phyloP scores from a whole-genome alignment of 495 filamentous ascomycete species.

The Tetracladium marchalianum region DNA sequence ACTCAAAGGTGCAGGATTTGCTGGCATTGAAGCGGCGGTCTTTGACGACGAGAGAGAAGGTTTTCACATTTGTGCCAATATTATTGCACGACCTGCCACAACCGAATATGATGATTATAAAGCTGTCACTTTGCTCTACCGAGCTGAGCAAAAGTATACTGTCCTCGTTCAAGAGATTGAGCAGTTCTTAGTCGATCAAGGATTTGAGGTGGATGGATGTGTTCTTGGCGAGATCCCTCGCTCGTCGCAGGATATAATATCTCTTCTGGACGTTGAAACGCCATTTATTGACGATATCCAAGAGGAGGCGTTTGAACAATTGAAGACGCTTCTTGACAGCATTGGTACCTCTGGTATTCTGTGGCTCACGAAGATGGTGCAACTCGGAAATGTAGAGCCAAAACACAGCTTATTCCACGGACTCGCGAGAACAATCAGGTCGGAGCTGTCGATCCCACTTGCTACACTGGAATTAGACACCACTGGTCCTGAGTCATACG shows the following conservation, averaged over 20 bases:
- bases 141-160: not conserved
- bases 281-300: slow-evolving; percentile 21
- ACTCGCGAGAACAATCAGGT: slow-evolving; percentile 29
- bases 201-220: slow-evolving; percentile 9
- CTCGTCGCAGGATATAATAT: slow-evolving; percentile 22
- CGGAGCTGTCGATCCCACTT: slow-evolving; percentile 28
- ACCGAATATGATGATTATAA: not conserved
- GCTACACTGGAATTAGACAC: slow-evolving; percentile 31
- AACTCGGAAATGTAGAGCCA: slow-evolving; percentile 11
- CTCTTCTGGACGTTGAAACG: slow-evolving; percentile 22
- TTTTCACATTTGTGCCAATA: slow-evolving; percentile 14
- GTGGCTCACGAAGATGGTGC: slow-evolving; percentile 32
- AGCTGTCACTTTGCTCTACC: not conserved
- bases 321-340: slow-evolving; percentile 6
- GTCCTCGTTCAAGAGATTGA: not conserved
- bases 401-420: slow-evolving; percentile 14
- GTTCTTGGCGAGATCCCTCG: slow-evolving; percentile 12
- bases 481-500: slow-evolving; percentile 2
- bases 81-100: slow-evolving; percentile 6
- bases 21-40: slow-evolving; percentile 27
- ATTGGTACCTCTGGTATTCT: slow-evolving; percentile 11
- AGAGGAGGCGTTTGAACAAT: slow-evolving; percentile 2
- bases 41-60: slow-evolving; percentile 6
- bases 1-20: slow-evolving; percentile 31
- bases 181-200: not conserved